Evolutionary conservation across 2,329 filamentous ascomycete genomes (phyloP).

Genomic region (Phialocephala subalpina): DNA sequence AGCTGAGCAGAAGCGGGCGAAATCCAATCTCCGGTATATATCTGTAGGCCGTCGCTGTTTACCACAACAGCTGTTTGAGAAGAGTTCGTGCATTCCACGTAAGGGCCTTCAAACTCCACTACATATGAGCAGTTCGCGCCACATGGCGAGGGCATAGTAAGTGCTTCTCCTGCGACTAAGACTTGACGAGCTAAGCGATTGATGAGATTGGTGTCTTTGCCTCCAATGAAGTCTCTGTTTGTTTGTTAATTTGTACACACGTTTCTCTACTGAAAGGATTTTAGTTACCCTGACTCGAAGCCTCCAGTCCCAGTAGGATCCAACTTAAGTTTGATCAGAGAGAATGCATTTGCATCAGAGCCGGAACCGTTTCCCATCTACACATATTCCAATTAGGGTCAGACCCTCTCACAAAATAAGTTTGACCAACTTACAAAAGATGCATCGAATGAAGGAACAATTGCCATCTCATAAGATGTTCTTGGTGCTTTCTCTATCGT

Average conservation of each 20-base stretch:
- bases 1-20: background rate
- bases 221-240: background rate
- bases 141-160: conserved; percentile 31
- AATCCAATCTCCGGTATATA: conserved; percentile 22
- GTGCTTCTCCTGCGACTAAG: conserved; percentile 27
- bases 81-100: conserved; percentile 24
- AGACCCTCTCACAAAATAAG: background rate
- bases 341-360: conserved; percentile 24
- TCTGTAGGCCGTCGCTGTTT: conserved; percentile 1
- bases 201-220: conserved; percentile 25
- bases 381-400: background rate
- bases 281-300: conserved; percentile 26
- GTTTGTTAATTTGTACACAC: background rate
- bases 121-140: conserved; percentile 33
- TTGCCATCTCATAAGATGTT: conserved; percentile 6
- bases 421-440: conserved; percentile 32
- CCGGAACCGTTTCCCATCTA: conserved; percentile 38
- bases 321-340: conserved; percentile 21
- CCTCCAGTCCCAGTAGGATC: conserved; percentile 7
- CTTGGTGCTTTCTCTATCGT: conserved; percentile 23
- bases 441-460: conserved; percentile 34
- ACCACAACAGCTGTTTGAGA: background rate
- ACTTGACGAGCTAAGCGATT: conserved; percentile 29
- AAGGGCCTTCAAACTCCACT: conserved; percentile 31
- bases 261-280: background rate